These are phyloP conservation scores for Pythium periplocum DNA, from an alignment of 352 stramenopile species.

Conservation along the genomic window DNA sequence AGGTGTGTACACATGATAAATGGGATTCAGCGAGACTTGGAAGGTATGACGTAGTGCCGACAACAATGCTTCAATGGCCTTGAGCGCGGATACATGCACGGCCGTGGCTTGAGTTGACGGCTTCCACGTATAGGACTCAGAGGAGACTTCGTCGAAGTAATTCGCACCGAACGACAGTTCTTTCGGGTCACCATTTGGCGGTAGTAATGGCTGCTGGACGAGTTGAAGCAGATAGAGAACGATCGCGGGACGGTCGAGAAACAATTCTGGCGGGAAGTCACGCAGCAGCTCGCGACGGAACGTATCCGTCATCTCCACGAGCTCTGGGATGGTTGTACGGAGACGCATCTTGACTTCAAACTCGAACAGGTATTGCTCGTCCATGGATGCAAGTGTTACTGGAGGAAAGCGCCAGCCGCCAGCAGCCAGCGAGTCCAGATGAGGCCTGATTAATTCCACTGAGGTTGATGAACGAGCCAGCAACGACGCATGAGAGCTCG, in stretches of 20 bases:
- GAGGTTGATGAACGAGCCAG: no score
- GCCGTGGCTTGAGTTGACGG: conserved; percentile 35
- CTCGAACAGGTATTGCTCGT: conserved; percentile 76
- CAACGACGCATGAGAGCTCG: no score
- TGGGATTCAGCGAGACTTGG: conserved; percentile 33
- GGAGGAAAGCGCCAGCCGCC: conserved; percentile 53
- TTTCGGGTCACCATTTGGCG: conserved; percentile 6
- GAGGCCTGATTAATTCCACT: no score
- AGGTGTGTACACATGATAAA: conserved; percentile 19
- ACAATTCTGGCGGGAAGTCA: conserved; percentile 63
- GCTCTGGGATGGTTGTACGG: conserved; percentile 33
- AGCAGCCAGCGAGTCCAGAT: background rate
- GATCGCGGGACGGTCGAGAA: conserved; percentile 55
- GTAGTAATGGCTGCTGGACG: conserved; percentile 52
- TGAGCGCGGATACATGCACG: conserved; percentile 54
- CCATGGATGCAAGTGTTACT: conserved; percentile 40
- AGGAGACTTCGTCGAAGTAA: conserved; percentile 60
- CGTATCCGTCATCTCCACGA: conserved; percentile 41
- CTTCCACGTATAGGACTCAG: conserved; percentile 43
- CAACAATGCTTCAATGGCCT: conserved; percentile 57
- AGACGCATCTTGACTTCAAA: conserved; percentile 72
- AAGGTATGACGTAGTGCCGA: conserved; percentile 29
- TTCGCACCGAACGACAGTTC: conserved; percentile 45
- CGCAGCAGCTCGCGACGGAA: conserved; percentile 54
- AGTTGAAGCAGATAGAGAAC: conserved; percentile 62